Base-by-base conservation (phyloP, 2,329 filamentous ascomycete genomes). In the Trichophyton schoenleinii region DNA sequence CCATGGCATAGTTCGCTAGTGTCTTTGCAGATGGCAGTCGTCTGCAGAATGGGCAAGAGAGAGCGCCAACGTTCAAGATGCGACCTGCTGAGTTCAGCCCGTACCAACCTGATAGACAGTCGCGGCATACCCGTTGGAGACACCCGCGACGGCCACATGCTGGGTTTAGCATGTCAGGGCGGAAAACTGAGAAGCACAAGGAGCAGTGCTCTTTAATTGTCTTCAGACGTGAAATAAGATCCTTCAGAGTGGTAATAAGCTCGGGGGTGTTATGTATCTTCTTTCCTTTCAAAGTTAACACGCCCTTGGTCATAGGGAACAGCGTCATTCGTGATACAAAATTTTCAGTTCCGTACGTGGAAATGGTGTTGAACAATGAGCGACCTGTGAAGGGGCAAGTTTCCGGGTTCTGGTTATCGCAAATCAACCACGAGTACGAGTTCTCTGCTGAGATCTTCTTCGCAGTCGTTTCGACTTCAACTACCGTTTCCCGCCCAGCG, bases 1-100 rank as follows among this genome's bases (percentile, higher is more conserved):
- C 72, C 59, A 78, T 72, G 0, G 71, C 70, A 20, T 72, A 70
- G 0, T 65, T 64, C 0, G 72, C 68, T 1, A 79, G 64, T 1
- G 71, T 74, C 59, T 70, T 70, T 3, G 74, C 66, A 1, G 72
- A 70, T 0, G 78, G 78, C 49, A 67, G 70, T 0, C 79, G 74
- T 25, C 79, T 72, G 62, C 79, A 82, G 68, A 81, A 81, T 0
- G 79, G 78, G 62, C 79, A 81, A 1, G 67, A 70, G 3, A 82
- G 73, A 0, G 80, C 78, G 0, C 78, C 77, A 0, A 76, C 66
- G 63, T 81, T 80, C 66, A 81, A 73, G 11, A 80, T 70, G 0
- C 67, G 66, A 0, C 79, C 78, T 0, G 71, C 68, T 0, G 49
- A 58, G 65, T 81, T 81, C 62, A 77, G 67, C 0, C 77, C 77